Percentiles rank a stretch among this genome's conserved stretches.
Evolutionary conservation across 1,284 basidiomycete genomes (phyloP).

Genomic region (Boletus sp.): DNA sequence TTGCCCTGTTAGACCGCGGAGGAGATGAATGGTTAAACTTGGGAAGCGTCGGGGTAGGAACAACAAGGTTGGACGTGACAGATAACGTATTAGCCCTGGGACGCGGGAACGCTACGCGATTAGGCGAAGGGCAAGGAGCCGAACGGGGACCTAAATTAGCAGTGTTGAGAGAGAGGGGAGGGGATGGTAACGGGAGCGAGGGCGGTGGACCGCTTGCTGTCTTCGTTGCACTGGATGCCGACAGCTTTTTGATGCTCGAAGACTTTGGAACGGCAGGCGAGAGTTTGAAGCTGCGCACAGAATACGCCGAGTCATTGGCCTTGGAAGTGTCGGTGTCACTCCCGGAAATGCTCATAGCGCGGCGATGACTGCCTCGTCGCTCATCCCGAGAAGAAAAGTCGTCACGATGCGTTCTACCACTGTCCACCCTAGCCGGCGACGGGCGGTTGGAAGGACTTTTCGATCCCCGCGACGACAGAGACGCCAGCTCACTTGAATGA

Average conservation of each 20-base stretch:
- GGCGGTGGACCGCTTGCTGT: slow-evolving; percentile 28
- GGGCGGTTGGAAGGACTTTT: slow-evolving; percentile 14
- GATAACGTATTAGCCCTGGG: slow-evolving; percentile 33
- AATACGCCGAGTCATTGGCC: slow-evolving; percentile 17
- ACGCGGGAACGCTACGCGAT: slow-evolving; percentile 24
- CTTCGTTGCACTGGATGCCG: slow-evolving; percentile 10
- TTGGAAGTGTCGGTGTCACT: slow-evolving; percentile 32
- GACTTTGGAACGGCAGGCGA: slow-evolving; percentile 9
- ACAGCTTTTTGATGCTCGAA: slow-evolving; percentile 22
- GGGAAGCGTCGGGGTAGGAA: slow-evolving; percentile 12
- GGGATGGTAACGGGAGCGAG: slow-evolving; percentile 28
- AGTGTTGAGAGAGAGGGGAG: slow-evolving; percentile 17
- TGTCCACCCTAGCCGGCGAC: slow-evolving; percentile 16
- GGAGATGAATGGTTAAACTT: slow-evolving; percentile 13
- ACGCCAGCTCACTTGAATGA: slow-evolving; percentile 21
- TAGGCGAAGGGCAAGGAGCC: slow-evolving; percentile 19
- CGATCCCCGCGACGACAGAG: slow-evolving; percentile 28
- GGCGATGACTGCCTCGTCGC: slow-evolving; percentile 14
- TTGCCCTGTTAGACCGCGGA: slow-evolving; percentile 10
- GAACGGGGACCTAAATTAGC: slow-evolving; percentile 10
- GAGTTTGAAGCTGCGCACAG: slow-evolving; percentile 14
- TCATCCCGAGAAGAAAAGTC: slow-evolving; percentile 24
- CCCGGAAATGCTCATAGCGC: slow-evolving; percentile 26
- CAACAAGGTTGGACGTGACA: slow-evolving; percentile 26
- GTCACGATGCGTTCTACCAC: slow-evolving; percentile 3